Conservation (phyloP, 768 basidiomycete species). For the Rickenella mellea region DNA sequence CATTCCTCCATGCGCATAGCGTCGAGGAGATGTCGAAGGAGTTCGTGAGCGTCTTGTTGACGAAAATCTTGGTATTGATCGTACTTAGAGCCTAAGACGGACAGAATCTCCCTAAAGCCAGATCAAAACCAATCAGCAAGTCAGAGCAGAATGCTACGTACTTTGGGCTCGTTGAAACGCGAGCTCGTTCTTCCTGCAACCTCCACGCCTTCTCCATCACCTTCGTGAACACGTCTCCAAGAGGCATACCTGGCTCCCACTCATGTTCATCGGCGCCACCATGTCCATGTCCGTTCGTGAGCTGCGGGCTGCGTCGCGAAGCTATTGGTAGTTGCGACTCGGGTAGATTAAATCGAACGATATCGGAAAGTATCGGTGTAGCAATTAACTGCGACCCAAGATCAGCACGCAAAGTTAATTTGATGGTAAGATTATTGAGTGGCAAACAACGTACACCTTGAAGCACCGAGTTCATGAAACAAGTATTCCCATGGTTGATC, state of each 20-base stretch:
- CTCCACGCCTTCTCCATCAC: constrained; percentile 58
- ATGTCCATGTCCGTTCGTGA: constrained; percentile 56
- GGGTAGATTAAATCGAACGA: constrained; percentile 47
- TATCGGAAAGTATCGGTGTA: constrained; percentile 48
- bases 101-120: constrained; percentile 52
- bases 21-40: constrained; percentile 81
- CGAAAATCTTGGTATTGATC: constrained; percentile 93
- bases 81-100: constrained; percentile 71
- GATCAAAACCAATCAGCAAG: background rate
- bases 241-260: constrained; percentile 53
- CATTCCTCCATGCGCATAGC: constrained; percentile 92
- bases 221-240: constrained; percentile 58
- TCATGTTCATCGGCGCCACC: constrained; percentile 42
- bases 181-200: constrained; percentile 39
- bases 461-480: constrained; percentile 93
- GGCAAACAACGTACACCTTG: constrained; percentile 57
- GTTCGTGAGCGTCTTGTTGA: constrained; percentile 95
- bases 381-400: constrained; percentile 46
- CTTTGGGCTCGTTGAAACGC: constrained; percentile 58
- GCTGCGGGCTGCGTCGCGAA: constrained; percentile 43
- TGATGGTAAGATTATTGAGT: constrained; percentile 10
- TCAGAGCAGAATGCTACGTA: constrained; percentile 15
- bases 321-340: constrained; percentile 25
- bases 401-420: constrained; percentile 2
- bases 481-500: constrained; percentile 80